These are phyloP conservation scores for Hypoxylon rickii DNA, from an alignment of 495 filamentous ascomycete genomes.

Conservation along the genomic window DNA sequence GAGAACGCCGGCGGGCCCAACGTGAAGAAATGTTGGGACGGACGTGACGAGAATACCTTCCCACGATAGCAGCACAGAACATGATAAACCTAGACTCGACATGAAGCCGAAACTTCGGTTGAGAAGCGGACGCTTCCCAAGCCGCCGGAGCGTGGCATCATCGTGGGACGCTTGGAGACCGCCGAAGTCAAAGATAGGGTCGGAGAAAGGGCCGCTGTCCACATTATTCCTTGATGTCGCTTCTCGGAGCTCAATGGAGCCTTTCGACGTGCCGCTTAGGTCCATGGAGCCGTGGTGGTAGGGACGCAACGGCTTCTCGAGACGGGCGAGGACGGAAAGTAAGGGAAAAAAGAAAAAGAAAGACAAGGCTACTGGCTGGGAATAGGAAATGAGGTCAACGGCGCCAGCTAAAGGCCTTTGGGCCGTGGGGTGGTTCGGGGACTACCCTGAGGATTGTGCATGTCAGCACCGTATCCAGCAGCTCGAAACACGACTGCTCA, in stretches of 20 bases:
- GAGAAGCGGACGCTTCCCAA: slow-evolving; percentile 31
- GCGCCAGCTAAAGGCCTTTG: background rate
- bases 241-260: slow-evolving; percentile 16
- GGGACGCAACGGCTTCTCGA: too few relatives aligned
- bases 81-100: slow-evolving; percentile 53
- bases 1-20: slow-evolving; percentile 56
- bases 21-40: slow-evolving; percentile 39
- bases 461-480: background rate
- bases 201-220: background rate
- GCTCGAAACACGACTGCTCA: background rate
- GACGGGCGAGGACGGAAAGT: background rate
- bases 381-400: background rate
- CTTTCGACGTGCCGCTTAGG: slow-evolving; percentile 1
- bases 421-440: background rate
- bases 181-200: slow-evolving; percentile 12
- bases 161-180: slow-evolving; percentile 8
- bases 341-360: background rate
- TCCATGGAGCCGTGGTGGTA: too few relatives aligned
- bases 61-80: slow-evolving; percentile 51
- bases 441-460: background rate
- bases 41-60: slow-evolving; percentile 43
- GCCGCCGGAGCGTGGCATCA: slow-evolving; percentile 12
- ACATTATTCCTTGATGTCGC: background rate
- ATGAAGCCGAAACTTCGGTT: slow-evolving; percentile 51
- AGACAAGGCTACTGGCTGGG: background rate